These are phyloP conservation scores for Malassezia furfur DNA, from an alignment of 1,284 basidiomycete species.

Conservation along the genomic window DNA sequence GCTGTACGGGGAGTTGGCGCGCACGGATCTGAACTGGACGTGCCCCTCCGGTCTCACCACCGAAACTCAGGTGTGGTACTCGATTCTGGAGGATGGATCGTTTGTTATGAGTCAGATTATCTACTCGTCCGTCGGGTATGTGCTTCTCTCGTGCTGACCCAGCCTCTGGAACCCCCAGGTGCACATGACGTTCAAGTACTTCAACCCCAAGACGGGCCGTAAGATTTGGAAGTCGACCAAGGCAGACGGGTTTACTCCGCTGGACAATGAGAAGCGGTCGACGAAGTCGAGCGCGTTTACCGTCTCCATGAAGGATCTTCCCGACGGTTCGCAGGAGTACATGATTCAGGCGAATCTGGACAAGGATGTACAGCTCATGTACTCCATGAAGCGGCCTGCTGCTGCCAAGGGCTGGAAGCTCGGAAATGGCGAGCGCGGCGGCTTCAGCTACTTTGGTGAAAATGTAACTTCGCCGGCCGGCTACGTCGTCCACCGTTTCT, in stretches of 20 bases:
- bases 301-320: constrained; percentile 55
- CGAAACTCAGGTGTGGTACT: constrained; percentile 87
- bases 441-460: constrained; percentile 77
- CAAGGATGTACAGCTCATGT: constrained; percentile 67
- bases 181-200: constrained; percentile 88
- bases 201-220: constrained; percentile 67
- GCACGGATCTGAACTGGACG: constrained; percentile 70
- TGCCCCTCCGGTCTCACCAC: constrained; percentile 74
- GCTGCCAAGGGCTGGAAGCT: constrained; percentile 79
- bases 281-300: constrained; percentile 83
- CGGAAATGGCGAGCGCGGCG: constrained; percentile 75
- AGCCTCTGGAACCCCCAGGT: constrained; percentile 87
- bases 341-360: constrained; percentile 70
- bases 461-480: constrained; percentile 28
- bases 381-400: constrained; percentile 64
- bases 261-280: constrained; percentile 62
- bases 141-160: constrained; percentile 19
- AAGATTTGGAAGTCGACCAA: constrained; percentile 81
- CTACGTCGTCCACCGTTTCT: constrained; percentile 44
- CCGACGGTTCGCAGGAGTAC: constrained; percentile 64
- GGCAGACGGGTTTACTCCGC: constrained; percentile 68
- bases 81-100: constrained; percentile 70
- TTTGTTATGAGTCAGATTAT: constrained; percentile 84
- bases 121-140: constrained; percentile 86
- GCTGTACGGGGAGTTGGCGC: constrained; percentile 60